Base-by-base conservation (phyloP, 208 protist species). In the Leishmania lainsoni region DNA sequence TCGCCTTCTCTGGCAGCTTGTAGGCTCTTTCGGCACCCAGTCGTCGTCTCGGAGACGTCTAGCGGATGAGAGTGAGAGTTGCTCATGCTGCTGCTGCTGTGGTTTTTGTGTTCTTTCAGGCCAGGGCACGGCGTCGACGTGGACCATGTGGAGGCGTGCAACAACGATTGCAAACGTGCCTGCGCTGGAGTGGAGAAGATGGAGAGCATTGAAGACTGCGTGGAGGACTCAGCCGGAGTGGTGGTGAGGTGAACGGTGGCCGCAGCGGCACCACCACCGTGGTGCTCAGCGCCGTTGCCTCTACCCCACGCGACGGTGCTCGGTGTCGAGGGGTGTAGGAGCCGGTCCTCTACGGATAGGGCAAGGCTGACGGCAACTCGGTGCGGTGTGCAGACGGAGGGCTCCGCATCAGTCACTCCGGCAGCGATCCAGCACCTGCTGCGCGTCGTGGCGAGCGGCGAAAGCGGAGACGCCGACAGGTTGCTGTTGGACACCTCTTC, bases 131-230 rank as follows among this genome's bases (percentile, higher is more conserved):
- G 71, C 76, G 54, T 69, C 32, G 70, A n/a, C 32, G 76, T 39
- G 17, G 76, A 65, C 81, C 81, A 80, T 2, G 71, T 78, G 48
- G 81, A 85, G 26, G 76, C 75, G 51, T 42, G 81, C 71, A 85
- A 56, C 76, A 85, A 71, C 16, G 81, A 80, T 51, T 81, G 52
- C 81, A 85, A 49, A 51, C 63, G 81, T 56, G 70, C 68, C 81
- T 85, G 71, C 63, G 76, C 71, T 3, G 81, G 81, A 12, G 76
- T 78, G 16, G 81, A 79, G 81, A 85, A 85, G 61, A 85, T 74
- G 51, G 52, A 68, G 14, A 56, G 48, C 9, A 32, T 68, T 52
- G 81, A 81, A 70, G 70, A 75, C 26, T 1, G 42, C 20, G 59
- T 10, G 45, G 76, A 71, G 12, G 69, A 54, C 22, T 71, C 56